These are phyloP conservation scores for Backusella circina DNA, from an alignment of 192 early-diverging fungal species.

Conservation along the genomic window DNA sequence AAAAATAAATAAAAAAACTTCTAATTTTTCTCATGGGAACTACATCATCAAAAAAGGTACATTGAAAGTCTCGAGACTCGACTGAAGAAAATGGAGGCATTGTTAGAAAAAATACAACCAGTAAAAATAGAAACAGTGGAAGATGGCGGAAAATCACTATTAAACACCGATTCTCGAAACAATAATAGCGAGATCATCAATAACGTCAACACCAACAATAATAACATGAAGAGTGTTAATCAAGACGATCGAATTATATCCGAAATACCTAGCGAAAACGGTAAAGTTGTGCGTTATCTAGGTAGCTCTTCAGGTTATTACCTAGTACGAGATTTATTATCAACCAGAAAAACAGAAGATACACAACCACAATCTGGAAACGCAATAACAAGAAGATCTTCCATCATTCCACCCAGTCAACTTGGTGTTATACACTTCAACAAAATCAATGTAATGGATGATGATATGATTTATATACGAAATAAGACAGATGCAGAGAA, in stretches of 20 bases:
- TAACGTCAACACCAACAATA: neutral
- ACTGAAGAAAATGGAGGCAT: constrained; percentile 23
- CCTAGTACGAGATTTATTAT: constrained; percentile 18
- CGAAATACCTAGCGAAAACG: neutral
- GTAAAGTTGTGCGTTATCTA: constrained; percentile 19
- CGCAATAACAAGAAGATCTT: constrained; percentile 4
- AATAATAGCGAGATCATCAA: neutral
- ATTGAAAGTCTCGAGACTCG: constrained; percentile 29
- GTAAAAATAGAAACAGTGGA: neutral
- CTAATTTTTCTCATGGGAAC: constrained; percentile 6
- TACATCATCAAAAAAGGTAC: constrained; percentile 8
- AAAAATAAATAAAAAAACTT: neutral
- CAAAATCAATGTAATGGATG: constrained; percentile 9
- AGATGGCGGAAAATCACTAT: neutral
- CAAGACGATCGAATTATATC: neutral
- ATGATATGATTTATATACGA: constrained; percentile 25
- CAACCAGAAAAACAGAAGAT: neutral
- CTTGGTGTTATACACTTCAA: constrained; percentile 5
- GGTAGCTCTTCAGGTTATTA: constrained; percentile 34
- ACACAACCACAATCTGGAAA: neutral
- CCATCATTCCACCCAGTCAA: neutral
- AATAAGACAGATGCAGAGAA: constrained; percentile 12
- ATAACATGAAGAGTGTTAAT: neutral
- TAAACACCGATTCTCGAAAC: neutral
- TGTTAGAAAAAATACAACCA: constrained; percentile 18